Percentiles rank a stretch among this genome's conserved stretches.
These are phyloP conservation scores for Uncinocarpus reesii DNA, from an alignment of 2,329 filamentous ascomycete species.

Conservation along the genomic window DNA sequence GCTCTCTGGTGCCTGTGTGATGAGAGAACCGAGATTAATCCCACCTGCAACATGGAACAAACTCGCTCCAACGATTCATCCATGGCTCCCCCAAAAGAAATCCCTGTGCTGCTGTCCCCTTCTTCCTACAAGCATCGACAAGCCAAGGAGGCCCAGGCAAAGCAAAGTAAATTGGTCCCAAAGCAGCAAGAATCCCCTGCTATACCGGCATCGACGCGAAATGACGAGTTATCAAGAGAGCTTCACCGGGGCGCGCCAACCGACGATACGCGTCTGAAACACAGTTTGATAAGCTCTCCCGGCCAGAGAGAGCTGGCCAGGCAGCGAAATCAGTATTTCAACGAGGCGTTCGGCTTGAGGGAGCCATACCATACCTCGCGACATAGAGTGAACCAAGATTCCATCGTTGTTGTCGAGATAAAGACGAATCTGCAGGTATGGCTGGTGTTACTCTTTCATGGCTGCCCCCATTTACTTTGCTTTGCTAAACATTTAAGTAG, in stretches of 20 bases:
- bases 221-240: constrained; percentile 8
- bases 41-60: constrained; percentile 1
- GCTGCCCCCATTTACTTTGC: too few relatives aligned
- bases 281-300: constrained; percentile 12
- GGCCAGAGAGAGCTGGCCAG: constrained; percentile 22
- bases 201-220: background rate
- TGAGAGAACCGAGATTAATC: too few relatives aligned
- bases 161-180: background rate
- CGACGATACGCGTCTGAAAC: constrained; percentile 11
- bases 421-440: constrained; percentile 53
- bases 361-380: constrained; percentile 30
- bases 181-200: background rate
- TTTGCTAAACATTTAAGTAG: constrained; percentile 41
- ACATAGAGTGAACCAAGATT: constrained; percentile 45
- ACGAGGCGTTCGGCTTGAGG: constrained; percentile 31
- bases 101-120: constrained; percentile 9
- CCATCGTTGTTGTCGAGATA: constrained; percentile 53
- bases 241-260: constrained; percentile 13
- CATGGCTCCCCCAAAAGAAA: background rate
- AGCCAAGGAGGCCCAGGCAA: background rate
- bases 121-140: constrained; percentile 3
- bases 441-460: background rate
- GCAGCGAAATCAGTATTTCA: constrained; percentile 33
- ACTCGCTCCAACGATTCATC: constrained; percentile 8
- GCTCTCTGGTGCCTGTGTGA: background rate